Evolutionary conservation across 2,329 filamentous ascomycete genomes (phyloP), one percentile per base, ranked within the genome.

Genomic region (Polytolypa hystricis): DNA sequence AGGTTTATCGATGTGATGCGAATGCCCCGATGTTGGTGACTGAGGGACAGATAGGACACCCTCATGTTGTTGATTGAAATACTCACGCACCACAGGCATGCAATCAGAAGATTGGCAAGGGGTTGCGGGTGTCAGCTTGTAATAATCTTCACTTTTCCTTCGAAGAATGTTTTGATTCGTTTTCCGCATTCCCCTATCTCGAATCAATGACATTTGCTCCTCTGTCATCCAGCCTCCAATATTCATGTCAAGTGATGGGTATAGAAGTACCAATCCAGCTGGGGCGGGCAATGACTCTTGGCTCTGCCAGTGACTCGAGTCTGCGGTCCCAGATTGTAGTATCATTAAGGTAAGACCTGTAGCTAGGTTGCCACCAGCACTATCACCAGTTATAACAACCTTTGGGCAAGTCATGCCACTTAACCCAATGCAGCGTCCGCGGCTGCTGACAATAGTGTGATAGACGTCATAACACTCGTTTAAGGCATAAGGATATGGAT

Each of bases 221-320:
- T 96, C 89, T 0, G 84, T 87, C 87, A 98, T 96, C 91, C 91
- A 98, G 58, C 87, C 95, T 25, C 85, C 85, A 46, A 96, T 96
- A 52, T 93, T 95, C 82, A 96, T 86, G 52, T 96, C 91, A 41
- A 98, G 65, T 0, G 81, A 79, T 1, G 91, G 91, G 51, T 98
- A 98, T 40, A 93, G 78, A 33, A 94, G 69, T 0, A 96, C 70
- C 5, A 96, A 61, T 0, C 86, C 89, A 35, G 83, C 81, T 0
- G 91, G 91, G 0, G 73, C 56, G 0, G 86, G 81, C 4, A 94
- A 67, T 2, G 76, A 66, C 14, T 64, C 63, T 43, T 77, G 70
- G 10, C 68, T 69, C 39, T 69, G 63, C 57, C 70, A 74, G 33
- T 70, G 63, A 16, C 72, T 67, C 16, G 70, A 67, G 12, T 73